Percentiles rank a stretch among this genome's conserved stretches.
phyloP scores from a whole-genome alignment of 768 basidiomycete genomes.

The Chiua virens region DNA sequence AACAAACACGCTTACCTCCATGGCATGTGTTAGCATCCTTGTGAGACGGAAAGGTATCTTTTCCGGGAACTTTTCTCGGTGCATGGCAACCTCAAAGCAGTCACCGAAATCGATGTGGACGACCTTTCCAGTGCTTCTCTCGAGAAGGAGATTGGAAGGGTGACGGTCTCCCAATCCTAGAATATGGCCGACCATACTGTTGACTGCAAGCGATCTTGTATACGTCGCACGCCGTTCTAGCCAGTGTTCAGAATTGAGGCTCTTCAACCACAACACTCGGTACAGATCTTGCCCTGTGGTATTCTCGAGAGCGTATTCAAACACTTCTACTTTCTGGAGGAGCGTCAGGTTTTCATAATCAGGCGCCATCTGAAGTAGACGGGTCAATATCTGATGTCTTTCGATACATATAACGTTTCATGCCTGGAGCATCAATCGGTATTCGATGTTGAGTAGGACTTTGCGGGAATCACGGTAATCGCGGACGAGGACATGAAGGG shows the following conservation, averaged over 20 bases:
- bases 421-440: slow-evolving; percentile 97
- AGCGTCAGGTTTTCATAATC: slow-evolving; percentile 94
- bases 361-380: slow-evolving; percentile 82
- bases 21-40: slow-evolving; percentile 97
- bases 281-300: slow-evolving; percentile 98
- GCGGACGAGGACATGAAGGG: slow-evolving; percentile 92
- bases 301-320: slow-evolving; percentile 97
- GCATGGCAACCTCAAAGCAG: slow-evolving; percentile 98
- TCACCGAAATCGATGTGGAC: slow-evolving; percentile 98
- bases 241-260: slow-evolving; percentile 95
- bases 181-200: slow-evolving; percentile 99
- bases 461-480: slow-evolving; percentile 96
- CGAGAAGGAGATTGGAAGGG: slow-evolving; percentile 91
- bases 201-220: slow-evolving; percentile 92
- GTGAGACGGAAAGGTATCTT: slow-evolving; percentile 98
- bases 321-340: slow-evolving; percentile 98
- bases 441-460: slow-evolving; percentile 96
- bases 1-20: slow-evolving; percentile 69
- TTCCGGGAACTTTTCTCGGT: slow-evolving; percentile 98
- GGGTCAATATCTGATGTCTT: slow-evolving; percentile 1
- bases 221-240: slow-evolving; percentile 94
- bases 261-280: slow-evolving; percentile 95
- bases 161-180: slow-evolving; percentile 97
- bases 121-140: slow-evolving; percentile 89
- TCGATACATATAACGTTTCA: slow-evolving; percentile 66